phyloP scores from a whole-genome alignment of 1,284 basidiomycete genomes.

The Anthracocystis walkeri region DNA sequence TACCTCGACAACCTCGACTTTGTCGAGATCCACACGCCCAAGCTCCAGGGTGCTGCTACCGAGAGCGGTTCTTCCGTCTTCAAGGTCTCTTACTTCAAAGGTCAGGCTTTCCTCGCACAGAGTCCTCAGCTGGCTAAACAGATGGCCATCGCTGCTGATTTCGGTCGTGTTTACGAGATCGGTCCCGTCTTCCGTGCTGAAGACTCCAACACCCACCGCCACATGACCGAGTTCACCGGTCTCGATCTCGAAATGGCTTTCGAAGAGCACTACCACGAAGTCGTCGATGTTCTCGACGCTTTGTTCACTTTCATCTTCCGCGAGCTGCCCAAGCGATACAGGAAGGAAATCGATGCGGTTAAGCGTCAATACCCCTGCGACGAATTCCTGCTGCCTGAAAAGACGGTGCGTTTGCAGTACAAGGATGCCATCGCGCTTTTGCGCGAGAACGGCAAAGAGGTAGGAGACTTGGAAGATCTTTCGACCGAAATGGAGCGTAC shows the following conservation, averaged over 20 bases:
- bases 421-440: slow-evolving; percentile 66
- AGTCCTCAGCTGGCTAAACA: slow-evolving; percentile 98
- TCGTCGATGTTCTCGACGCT: slow-evolving; percentile 65
- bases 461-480: slow-evolving; percentile 66
- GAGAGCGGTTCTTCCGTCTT: slow-evolving; percentile 97
- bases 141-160: slow-evolving; percentile 98
- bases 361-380: slow-evolving; percentile 86
- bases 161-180: slow-evolving; percentile 97
- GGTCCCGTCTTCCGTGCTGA: slow-evolving; percentile 96
- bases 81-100: slow-evolving; percentile 99
- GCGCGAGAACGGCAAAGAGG: slow-evolving; percentile 62
- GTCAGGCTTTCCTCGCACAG: slow-evolving; percentile 92
- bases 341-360: slow-evolving; percentile 83
- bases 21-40: slow-evolving; percentile 96
- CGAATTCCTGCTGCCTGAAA: slow-evolving; percentile 67
- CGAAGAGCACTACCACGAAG: slow-evolving; percentile 96
- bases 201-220: slow-evolving; percentile 95
- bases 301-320: slow-evolving; percentile 69
- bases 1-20: slow-evolving; percentile 83
- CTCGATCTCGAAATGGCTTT: slow-evolving; percentile 99
- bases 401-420: slow-evolving; percentile 64
- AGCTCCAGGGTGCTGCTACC: slow-evolving; percentile 95
- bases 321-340: slow-evolving; percentile 75
- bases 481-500: slow-evolving; percentile 67
- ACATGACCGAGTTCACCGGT: slow-evolving; percentile 98